These are phyloP conservation scores for Penicillium sp. DNA, from an alignment of 2,329 filamentous ascomycete genomes.

Conservation along the genomic window DNA sequence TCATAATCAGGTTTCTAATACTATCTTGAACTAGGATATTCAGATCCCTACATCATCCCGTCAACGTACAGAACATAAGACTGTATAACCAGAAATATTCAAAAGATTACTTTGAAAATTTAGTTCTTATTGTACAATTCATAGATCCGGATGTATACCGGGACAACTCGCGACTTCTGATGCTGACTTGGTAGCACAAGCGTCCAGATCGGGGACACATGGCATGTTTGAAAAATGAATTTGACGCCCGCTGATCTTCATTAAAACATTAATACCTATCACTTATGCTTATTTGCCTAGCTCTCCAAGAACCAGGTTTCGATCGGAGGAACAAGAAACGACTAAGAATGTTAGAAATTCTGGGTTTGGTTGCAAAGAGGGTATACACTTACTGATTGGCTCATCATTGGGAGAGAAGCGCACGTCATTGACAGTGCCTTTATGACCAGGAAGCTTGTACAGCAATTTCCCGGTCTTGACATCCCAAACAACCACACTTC, in stretches of 20 bases:
- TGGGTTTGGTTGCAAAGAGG: background rate
- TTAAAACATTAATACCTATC: conserved; percentile 17
- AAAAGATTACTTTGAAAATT: background rate
- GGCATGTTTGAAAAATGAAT: conserved; percentile 14
- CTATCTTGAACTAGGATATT: background rate
- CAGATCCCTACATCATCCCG: background rate
- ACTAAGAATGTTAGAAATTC: conserved; percentile 53
- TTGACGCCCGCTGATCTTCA: conserved; percentile 28
- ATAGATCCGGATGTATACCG: background rate
- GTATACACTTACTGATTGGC: conserved; percentile 71
- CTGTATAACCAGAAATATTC: background rate
- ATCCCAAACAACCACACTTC: conserved; percentile 89
- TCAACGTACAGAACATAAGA: background rate
- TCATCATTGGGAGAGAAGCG: conserved; percentile 83
- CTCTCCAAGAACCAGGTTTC: conserved; percentile 79
- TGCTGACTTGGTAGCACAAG: conserved; percentile 1
- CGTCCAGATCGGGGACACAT: background rate
- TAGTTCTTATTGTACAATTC: conserved; percentile 8
- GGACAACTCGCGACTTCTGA: background rate
- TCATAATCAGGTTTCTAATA: too few relatives aligned
- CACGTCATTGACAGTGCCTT: conserved; percentile 91
- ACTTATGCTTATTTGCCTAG: conserved; percentile 58
- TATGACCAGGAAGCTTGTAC: conserved; percentile 94
- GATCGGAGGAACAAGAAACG: conserved; percentile 85
- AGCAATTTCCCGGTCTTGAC: conserved; percentile 81